phyloP scores from a whole-genome alignment of 2,329 filamentous ascomycete species.

The Aspergillus neoniger region DNA sequence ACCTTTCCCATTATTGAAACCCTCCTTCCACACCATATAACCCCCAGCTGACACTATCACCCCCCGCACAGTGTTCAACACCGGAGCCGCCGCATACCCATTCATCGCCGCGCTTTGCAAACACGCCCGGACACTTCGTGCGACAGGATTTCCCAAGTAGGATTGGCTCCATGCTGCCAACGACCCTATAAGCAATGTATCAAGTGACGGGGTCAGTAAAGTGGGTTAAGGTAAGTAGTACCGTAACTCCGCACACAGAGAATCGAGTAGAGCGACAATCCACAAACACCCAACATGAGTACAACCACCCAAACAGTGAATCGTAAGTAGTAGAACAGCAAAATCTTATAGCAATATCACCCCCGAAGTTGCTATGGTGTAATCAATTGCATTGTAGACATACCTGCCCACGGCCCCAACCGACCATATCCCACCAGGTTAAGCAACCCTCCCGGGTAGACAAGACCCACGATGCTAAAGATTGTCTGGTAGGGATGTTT shows the following conservation, averaged over 20 bases:
- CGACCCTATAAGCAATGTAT: background rate
- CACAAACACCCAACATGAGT: too few species aligned
- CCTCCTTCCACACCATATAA: background rate
- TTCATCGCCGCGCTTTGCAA: conserved; percentile 5
- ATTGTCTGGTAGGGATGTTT: background rate
- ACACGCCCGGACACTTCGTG: background rate
- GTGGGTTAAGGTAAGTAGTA: too few species aligned
- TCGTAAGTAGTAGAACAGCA: too few species aligned
- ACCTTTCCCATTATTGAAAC: background rate
- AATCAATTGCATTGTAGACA: background rate
- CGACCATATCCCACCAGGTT: background rate
- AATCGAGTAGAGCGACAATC: background rate
- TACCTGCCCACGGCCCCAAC: background rate
- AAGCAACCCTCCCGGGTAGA: background rate
- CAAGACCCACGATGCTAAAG: background rate
- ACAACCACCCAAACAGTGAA: too few species aligned
- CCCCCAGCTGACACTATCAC: background rate
- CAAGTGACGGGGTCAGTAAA: too few species aligned
- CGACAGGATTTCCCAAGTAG: background rate
- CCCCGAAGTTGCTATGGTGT: background rate
- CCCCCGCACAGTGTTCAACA: background rate
- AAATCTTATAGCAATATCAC: too few species aligned
- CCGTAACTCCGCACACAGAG: too few species aligned
- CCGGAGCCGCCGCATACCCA: background rate
- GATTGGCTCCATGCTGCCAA: conserved; percentile 1